Conservation (phyloP, 1,284 basidiomycete genomes). For the Sanghuangporus weigelae region DNA sequence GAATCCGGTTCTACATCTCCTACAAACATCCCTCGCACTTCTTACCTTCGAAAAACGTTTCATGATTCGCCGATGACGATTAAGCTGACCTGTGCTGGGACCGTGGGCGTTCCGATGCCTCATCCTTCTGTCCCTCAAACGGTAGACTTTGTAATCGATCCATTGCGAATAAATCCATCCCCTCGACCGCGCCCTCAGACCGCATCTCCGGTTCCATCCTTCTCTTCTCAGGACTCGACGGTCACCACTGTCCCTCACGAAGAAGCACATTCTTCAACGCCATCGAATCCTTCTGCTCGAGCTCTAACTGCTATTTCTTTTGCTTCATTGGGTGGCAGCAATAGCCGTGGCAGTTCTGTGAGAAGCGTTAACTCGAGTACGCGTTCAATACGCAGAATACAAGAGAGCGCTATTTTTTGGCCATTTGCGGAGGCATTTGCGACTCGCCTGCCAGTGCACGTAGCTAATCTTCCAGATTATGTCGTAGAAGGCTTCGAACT, state of each 20-base stretch:
- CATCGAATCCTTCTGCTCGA: background rate
- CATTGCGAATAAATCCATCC: slow-evolving; percentile 5
- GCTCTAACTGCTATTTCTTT: background rate
- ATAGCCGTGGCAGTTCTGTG: background rate
- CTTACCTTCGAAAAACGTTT: slow-evolving; percentile 7
- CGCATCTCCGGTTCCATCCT: slow-evolving; percentile 2
- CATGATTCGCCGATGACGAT: slow-evolving; percentile 9
- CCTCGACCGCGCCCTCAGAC: background rate
- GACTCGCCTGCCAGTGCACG: slow-evolving; percentile 10
- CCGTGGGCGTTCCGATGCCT: slow-evolving; percentile 9
- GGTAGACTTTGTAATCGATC: slow-evolving; percentile 6
- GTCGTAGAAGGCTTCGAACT: slow-evolving; percentile 17
- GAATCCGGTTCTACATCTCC: background rate
- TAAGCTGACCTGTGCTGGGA: slow-evolving; percentile 9
- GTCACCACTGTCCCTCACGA: background rate
- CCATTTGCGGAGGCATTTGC: slow-evolving; percentile 13
- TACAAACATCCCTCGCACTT: slow-evolving; percentile 4
- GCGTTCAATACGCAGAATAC: background rate
- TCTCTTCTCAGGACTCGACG: background rate
- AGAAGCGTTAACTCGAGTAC: background rate
- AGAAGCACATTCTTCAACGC: background rate
- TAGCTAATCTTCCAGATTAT: slow-evolving; percentile 7
- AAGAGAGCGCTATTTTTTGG: slow-evolving; percentile 5
- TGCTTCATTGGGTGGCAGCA: background rate
- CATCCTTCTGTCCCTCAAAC: slow-evolving; percentile 11